A percentile compares a stretch with the other conserved stretches of the same genome.
phyloP scores from a whole-genome alignment of 139 green algal species.

The Micractinium sp. region DNA sequence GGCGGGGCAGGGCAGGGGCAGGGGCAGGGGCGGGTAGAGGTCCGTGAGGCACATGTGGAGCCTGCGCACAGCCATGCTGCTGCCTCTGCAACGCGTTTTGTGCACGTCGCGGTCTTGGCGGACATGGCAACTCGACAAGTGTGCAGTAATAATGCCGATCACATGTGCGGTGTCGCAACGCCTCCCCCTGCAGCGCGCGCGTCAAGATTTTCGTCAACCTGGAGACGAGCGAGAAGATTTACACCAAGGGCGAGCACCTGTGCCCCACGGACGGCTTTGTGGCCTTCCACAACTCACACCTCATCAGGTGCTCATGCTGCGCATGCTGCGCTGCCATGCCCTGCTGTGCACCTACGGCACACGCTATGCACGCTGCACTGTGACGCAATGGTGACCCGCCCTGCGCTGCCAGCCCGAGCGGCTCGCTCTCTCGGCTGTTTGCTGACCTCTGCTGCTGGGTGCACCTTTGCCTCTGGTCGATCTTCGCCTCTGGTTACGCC shows the following conservation, averaged over 20 bases:
- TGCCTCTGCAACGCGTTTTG: too few species aligned
- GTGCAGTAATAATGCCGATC: neutral
- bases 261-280: constrained; percentile 92
- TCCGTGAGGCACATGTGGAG: too few species aligned
- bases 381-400: too few species aligned
- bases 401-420: too few species aligned
- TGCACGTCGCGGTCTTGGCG: too few species aligned
- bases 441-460: too few species aligned
- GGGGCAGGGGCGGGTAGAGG: too few species aligned
- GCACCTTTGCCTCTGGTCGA: neutral
- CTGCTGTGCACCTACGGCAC: neutral
- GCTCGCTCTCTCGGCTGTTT: too few species aligned
- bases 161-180: neutral
- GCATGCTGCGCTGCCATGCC: neutral
- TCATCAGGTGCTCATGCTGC: constrained; percentile 59
- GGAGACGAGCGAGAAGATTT: constrained; percentile 89
- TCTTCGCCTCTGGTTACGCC: neutral
- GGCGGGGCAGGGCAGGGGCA: neutral
- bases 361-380: neutral
- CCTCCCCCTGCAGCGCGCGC: constrained; percentile 18
- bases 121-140: too few species aligned
- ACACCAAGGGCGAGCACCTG: constrained; percentile 84
- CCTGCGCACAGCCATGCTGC: too few species aligned
- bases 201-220: constrained; percentile 86
- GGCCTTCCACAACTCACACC: constrained; percentile 89